Percentiles rank a stretch among this genome's conserved stretches.
Conservation (phyloP, 345 rosid species). For the Aethionema arabicum region DNA sequence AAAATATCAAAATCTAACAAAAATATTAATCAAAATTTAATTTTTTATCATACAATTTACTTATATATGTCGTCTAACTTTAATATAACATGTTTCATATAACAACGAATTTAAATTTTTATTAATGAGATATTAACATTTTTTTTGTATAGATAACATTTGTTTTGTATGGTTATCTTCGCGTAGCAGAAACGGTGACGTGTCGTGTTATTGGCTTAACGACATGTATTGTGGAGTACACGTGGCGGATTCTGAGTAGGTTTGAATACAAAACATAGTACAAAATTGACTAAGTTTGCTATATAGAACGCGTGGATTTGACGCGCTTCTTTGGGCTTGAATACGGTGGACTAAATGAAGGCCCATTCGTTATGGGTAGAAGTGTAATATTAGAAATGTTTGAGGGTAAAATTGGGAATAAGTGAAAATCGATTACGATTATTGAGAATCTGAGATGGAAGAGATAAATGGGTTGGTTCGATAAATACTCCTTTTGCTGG, state of each 20-base stretch:
- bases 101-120: no score
- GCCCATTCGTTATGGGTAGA: constrained; percentile 38
- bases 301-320: constrained; percentile 53
- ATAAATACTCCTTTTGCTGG: constrained; percentile 51
- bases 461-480: constrained; percentile 75
- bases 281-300: constrained; percentile 36
- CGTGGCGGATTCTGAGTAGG: constrained; percentile 74
- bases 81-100: no score
- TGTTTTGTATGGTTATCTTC: constrained; percentile 48
- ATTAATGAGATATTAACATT: no score
- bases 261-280: constrained; percentile 43
- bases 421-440: constrained; percentile 53
- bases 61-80: no score
- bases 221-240: constrained; percentile 48
- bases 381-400: constrained; percentile 51
- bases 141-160: constrained; percentile 28
- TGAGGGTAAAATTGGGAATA: constrained; percentile 36
- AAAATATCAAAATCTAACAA: no score
- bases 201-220: constrained; percentile 46
- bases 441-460: constrained; percentile 61
- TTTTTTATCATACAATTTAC: no score
- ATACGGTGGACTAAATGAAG: constrained; percentile 44
- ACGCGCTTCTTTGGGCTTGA: constrained; percentile 38
- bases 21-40: no score
- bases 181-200: constrained; percentile 51